These are phyloP conservation scores for Carex littledalei DNA, from an alignment of 176 grass and related monocot species.

Conservation along the genomic window DNA sequence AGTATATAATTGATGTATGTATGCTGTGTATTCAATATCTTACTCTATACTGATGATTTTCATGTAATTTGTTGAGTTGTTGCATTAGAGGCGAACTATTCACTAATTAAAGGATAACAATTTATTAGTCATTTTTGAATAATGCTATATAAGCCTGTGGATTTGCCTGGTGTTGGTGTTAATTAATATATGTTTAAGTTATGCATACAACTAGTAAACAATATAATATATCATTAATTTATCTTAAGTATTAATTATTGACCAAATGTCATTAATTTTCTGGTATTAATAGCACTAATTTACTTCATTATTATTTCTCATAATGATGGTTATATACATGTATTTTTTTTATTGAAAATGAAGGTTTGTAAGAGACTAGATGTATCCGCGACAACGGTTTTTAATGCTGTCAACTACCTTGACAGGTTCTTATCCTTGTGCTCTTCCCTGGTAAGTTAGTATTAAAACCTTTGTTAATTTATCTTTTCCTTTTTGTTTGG, in stretches of 20 bases:
- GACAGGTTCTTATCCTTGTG: constrained; percentile 80
- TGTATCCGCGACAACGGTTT: constrained; percentile 28
- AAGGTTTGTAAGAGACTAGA: constrained; percentile 45
- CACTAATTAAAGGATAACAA: background rate
- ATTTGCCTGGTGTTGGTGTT: background rate
- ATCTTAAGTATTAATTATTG: background rate
- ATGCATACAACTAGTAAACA: background rate
- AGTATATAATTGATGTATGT: constrained; percentile 65
- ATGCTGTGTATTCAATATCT: constrained; percentile 12
- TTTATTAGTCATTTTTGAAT: background rate
- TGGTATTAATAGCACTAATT: background rate
- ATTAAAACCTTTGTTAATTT: background rate
- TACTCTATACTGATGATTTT: background rate
- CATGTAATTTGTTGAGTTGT: background rate
- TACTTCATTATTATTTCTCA: background rate
- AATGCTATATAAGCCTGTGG: background rate
- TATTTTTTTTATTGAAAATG: background rate
- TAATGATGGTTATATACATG: background rate
- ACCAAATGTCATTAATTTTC: background rate
- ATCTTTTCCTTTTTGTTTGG: background rate
- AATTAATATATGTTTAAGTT: background rate
- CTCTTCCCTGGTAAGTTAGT: background rate
- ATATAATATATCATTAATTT: no score
- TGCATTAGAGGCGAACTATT: background rate
- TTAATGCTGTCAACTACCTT: constrained; percentile 69